Evolutionary conservation across 2,329 filamentous ascomycete species (phyloP).

Genomic region (Trichoderma endophyticum): DNA sequence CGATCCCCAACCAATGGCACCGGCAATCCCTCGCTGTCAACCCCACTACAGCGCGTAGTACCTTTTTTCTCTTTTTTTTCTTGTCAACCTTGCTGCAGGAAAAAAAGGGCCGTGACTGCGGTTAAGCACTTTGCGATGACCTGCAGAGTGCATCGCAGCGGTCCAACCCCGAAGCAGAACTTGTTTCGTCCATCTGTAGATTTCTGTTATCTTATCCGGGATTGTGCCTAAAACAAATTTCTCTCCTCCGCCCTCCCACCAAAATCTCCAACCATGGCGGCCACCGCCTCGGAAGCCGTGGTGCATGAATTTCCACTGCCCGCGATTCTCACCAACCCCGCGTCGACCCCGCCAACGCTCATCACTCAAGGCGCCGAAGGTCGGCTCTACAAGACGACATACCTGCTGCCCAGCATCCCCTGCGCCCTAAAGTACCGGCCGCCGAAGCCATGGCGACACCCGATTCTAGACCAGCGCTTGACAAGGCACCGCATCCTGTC

Average conservation of each 20-base stretch:
- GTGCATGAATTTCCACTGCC: conserved; percentile 52
- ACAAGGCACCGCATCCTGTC: conserved; percentile 84
- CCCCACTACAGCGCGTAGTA: not conserved
- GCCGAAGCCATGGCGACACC: conserved; percentile 87
- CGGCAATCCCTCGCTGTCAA: not conserved
- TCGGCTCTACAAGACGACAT: conserved; percentile 83
- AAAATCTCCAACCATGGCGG: not conserved
- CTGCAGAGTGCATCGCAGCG: conserved; percentile 16
- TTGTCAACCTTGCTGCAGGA: not conserved
- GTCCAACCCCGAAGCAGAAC: not conserved
- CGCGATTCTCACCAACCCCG: conserved; percentile 60
- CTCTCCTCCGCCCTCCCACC: not conserved
- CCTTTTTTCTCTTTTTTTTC: not conserved
- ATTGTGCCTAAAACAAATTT: not conserved
- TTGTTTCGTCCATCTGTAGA: not conserved
- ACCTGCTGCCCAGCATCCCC: conserved; percentile 63
- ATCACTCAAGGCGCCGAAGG: conserved; percentile 95
- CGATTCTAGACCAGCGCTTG: conserved; percentile 79
- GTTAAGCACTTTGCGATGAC: not conserved
- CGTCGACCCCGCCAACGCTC: conserved; percentile 60
- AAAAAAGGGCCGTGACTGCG: not conserved
- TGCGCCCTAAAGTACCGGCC: conserved; percentile 90
- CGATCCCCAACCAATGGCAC: not conserved
- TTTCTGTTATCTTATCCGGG: not conserved
- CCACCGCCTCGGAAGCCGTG: not conserved